Evolutionary conservation across 208 protist species (phyloP).

Genomic region (Herpetomonas tarakana): DNA sequence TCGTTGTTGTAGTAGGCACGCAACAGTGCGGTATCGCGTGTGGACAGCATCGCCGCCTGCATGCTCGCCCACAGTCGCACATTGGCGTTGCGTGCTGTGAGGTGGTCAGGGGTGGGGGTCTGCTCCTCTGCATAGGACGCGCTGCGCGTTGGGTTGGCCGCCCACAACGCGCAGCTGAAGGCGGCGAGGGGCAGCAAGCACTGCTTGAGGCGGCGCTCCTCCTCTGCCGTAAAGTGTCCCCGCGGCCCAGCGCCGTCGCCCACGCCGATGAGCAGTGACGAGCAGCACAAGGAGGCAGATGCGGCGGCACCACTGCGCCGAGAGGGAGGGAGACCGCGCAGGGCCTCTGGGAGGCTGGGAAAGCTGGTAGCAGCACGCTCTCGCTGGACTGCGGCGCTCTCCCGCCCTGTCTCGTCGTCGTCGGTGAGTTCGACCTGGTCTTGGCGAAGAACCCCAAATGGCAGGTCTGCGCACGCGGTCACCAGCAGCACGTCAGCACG

Average conservation of each 20-base stretch:
- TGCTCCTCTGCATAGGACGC: conserved; percentile 34
- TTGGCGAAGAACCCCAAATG: conserved; percentile 51
- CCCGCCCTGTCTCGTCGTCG: neutral
- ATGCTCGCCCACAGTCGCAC: conserved; percentile 70
- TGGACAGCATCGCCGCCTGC: conserved; percentile 83
- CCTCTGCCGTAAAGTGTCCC: conserved; percentile 26
- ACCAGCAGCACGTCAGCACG: conserved; percentile 54
- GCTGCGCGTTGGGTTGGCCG: conserved; percentile 37
- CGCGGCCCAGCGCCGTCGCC: conserved; percentile 25
- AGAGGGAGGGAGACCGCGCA: neutral
- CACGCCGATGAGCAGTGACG: conserved; percentile 41
- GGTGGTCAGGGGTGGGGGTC: conserved; percentile 16
- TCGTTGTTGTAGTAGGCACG: conserved; percentile 38
- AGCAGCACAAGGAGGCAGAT: neutral
- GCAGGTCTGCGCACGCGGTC: conserved; percentile 25
- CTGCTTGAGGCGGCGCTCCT: conserved; percentile 15
- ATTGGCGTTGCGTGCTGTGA: conserved; percentile 25
- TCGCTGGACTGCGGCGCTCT: neutral
- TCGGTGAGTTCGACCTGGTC: neutral
- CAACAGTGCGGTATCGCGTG: conserved; percentile 67
- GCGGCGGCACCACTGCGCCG: conserved; percentile 9
- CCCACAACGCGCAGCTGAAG: conserved; percentile 71
- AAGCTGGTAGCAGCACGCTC: neutral
- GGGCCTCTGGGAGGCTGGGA: neutral
- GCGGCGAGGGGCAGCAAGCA: conserved; percentile 44